Base-by-base conservation (phyloP, 1,139 yeast genomes). In the Pneumocystis canis region DNA sequence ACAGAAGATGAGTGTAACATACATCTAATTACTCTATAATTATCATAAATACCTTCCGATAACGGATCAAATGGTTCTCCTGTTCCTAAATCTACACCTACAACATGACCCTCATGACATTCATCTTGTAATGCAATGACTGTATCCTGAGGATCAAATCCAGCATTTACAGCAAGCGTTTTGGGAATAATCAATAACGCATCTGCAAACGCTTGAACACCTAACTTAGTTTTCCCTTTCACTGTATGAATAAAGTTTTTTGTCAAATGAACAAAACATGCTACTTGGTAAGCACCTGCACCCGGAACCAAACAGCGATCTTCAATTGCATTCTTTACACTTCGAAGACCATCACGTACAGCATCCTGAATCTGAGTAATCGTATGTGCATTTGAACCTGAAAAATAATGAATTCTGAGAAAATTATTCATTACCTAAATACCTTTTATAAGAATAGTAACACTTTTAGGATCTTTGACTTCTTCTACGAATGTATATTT, bases 31-130 rank as follows among this genome's bases (percentile, higher is more conserved):
- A 92, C 98, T 69, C 98, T 80, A 78, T 82, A 92, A 47, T 95
- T 87, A 76, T 94, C 99, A 95, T 96, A 94, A 65, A 94, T 83
- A 66, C 98, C 98, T 73, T 89, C 96, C 63, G 87, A 82, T 9
- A 89, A 79, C 60, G 98, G 97, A 72, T 92, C 97, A 82, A 92
- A 85, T 62, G 97, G 95, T 71, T 90, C 97, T 58, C 99, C 99
- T 16, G 92, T 81, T 66, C 82, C 82, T 69, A 94, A 80, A 73
- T 94, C 96, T 64, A 94, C 84, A 65, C 98, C 99, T 59, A 90
- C 96, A 56, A 82, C 80, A 71, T 87, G 84, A 63, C 86, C 92
- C 63, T 87, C 95, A 58, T 79, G 81, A 66, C 87, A 81, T 74
- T 89, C 96, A 75, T 94, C 98, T 75, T 89, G 96, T 69, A 95